A percentile compares a stretch with the other conserved stretches of the same genome.
phyloP scores from a whole-genome alignment of 495 filamentous ascomycete species.

The Neurospora terricola region DNA sequence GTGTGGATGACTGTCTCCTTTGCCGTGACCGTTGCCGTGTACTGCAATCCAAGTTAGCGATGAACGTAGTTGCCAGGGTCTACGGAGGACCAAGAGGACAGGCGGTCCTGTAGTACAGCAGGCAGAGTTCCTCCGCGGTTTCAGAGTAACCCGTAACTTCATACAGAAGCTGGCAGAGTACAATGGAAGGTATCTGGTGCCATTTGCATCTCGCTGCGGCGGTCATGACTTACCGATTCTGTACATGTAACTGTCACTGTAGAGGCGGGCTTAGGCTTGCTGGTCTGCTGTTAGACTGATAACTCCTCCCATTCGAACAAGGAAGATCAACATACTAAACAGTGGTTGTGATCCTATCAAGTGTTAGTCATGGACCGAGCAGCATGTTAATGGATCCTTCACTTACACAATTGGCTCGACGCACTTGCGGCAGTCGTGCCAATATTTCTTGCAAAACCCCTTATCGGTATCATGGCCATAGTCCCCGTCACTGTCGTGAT shows the following conservation, averaged over 20 bases:
- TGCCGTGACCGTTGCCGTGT: neutral
- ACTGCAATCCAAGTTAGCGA: neutral
- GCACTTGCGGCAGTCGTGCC: neutral
- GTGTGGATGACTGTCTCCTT: slow-evolving; percentile 1
- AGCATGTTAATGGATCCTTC: neutral
- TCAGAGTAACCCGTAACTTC: neutral
- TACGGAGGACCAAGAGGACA: neutral
- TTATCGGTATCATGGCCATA: neutral
- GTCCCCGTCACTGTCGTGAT: neutral
- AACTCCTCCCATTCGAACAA: neutral
- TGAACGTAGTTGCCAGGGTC: neutral
- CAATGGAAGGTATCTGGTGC: neutral
- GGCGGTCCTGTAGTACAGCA: neutral
- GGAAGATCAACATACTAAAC: neutral
- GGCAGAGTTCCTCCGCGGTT: neutral
- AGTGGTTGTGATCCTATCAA: neutral
- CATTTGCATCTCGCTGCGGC: neutral
- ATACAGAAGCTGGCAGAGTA: neutral
- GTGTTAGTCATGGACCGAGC: neutral
- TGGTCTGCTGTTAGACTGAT: neutral
- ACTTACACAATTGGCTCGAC: neutral
- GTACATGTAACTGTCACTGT: slow-evolving; percentile 2
- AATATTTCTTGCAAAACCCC: neutral
- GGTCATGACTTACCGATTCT: neutral
- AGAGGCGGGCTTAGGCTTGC: neutral